Base-by-base conservation (phyloP, 495 filamentous ascomycete species). In the Podospora australis region DNA sequence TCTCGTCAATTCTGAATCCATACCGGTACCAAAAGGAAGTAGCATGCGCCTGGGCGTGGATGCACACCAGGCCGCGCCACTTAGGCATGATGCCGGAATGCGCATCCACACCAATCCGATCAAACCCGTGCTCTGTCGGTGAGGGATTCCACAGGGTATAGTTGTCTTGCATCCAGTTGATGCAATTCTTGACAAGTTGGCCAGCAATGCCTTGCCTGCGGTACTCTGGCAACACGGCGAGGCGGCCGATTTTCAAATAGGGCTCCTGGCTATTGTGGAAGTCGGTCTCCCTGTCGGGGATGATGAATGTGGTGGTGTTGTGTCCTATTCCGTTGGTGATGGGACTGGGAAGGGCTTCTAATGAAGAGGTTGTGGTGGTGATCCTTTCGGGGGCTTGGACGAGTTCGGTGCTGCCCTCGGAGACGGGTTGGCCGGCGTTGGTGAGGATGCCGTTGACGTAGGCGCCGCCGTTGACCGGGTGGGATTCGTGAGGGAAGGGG, bases 161-260 rank as follows among this genome's bases (percentile, higher is more conserved):
- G 66, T 95, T 67, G 39, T 66, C 52, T 39, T 54, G 56, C 28
- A 83, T 81, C 79, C 84, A 96, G 23, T 61, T 58, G 22, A 86
- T 49, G 5, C 80, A 81, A 5, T 68, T 73, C 40, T 79, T 72
- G 44, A 90, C 73, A 24, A 96, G 66, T 54, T 78, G 65, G 35
- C 71, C 65, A 3, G 76, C 80, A 19, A 92, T 67, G 6, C 84
- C 81, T 17, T 70, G 59, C 0, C 81, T 79, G 13, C 90, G 77
- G 56, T 78, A 88, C 30, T 74, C 66, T 5, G 67, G 63, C 16
- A 83, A 44, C 1, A 85, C 80, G 0, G 88, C 85, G n/a, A 95
- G 63, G 2, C 90, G 74, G 8, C 87, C 86, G 1, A 95, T 66
- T 61, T 88, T 89, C 44, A 91, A 65, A 63, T 88, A 90, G 1